Base-by-base conservation (phyloP, 352 stramenopile species). In the Pythium phragmiticola region DNA sequence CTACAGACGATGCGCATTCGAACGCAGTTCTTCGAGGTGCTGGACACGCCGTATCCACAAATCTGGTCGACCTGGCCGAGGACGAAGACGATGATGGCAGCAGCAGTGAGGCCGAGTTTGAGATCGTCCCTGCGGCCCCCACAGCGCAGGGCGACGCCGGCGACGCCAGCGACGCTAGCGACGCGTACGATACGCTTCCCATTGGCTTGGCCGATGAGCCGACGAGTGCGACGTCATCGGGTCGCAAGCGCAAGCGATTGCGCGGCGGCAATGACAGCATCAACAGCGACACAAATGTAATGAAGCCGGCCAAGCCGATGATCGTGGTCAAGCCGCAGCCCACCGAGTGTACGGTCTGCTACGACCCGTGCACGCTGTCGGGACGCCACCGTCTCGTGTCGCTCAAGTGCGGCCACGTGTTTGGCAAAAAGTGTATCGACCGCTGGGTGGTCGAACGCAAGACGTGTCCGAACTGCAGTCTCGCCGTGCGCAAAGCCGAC, bases 321-420 rank as follows among this genome's bases (percentile, higher is more conserved):
- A 68, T 78, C 7, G 62, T 77, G n/a, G 41, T 68, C 51, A 80
- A 78, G 60, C 21, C 75, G 3, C 70, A 89, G 62, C 62, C 83
- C 7, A 90, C 80, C 3, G 84, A 93, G 71, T 93, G 84, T 57
- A 77, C 80, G 1, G 77, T 93, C 23, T 93, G 84, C 72, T 90
- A 80, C 62, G 84, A 93, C 34, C 66, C 72, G 28, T 93, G 84
- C 61, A 87, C 77, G 11, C 63, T 80, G 6, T 46, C 72, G 7
- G 84, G 84, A 0, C 62, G 70, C n/a, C 84, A 93, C 57, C 82
- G 84, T 1, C 76, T 93, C 43, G 82, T 82, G 55, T 82, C 78
- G 56, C 79, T 93, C 49, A 82, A 81, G 43, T 93, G 84, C 61
- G 84, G 84, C 36, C 84, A 93, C 51, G 65, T 91, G 16, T 93